phyloP scores from a whole-genome alignment of 1,284 basidiomycete species.

The Rhodotorula sp. region DNA sequence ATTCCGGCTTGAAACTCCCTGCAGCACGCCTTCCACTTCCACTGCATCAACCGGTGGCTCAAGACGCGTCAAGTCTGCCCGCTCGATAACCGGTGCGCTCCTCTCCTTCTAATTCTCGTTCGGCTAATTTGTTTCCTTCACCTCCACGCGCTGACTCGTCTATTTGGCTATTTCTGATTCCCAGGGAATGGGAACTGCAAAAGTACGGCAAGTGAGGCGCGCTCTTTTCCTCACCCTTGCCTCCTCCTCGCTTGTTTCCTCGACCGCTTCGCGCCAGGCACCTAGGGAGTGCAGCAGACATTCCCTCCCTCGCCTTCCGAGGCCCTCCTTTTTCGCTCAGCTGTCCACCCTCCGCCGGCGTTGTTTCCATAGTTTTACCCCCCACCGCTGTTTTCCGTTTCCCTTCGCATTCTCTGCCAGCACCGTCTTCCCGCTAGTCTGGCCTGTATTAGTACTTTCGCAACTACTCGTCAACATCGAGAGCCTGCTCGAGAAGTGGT shows the following conservation, averaged over 20 bases:
- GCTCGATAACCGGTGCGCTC: constrained; percentile 74
- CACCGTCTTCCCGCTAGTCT: neutral
- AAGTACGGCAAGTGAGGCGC: constrained; percentile 60
- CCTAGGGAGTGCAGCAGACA: constrained; percentile 22
- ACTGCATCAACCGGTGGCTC: constrained; percentile 99
- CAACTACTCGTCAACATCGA: too few species aligned
- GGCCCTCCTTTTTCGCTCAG: neutral
- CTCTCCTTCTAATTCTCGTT: neutral
- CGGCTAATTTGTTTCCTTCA: too few species aligned
- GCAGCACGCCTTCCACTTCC: constrained; percentile 99
- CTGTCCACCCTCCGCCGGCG: neutral
- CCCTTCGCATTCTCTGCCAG: neutral
- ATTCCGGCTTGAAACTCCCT: too few species aligned
- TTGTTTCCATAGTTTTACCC: neutral
- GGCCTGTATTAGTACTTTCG: neutral
- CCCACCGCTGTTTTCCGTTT: neutral
- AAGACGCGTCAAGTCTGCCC: constrained; percentile 99
- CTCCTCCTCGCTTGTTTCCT: constrained; percentile 50
- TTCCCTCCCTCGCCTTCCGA: too few species aligned
- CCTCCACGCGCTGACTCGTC: neutral
- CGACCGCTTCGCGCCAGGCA: constrained; percentile 36
- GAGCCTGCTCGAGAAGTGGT: too few species aligned
- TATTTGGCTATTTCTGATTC: neutral
- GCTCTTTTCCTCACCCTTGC: constrained; percentile 49
- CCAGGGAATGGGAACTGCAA: constrained; percentile 82